Evolutionary conservation across 1,284 basidiomycete genomes (phyloP), one percentile per base, ranked within the genome.

Genomic region (Cryptococcus sp.): DNA sequence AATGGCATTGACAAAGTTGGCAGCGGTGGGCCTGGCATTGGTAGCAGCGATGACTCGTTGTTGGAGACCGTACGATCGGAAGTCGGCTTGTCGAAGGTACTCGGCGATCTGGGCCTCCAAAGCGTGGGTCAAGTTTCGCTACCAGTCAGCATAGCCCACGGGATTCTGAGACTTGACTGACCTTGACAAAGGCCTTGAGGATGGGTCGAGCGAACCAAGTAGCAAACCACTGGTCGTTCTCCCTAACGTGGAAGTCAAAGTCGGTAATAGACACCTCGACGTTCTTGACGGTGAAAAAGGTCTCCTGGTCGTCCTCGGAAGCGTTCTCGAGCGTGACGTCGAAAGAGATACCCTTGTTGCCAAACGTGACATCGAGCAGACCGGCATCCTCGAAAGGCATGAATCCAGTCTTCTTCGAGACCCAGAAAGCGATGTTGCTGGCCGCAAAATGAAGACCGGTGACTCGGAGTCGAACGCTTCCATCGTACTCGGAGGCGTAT

Each of bases 311-410:
- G 19, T 68, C 63, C 45, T 74, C 72, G 34, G 66, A 60, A 31
- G 76, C 74, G 50, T 74, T 75, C 60, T 75, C 73, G 44, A 77
- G 63, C 28, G 72, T 72, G 51, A 75, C 72, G 34, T 75, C 74
- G 53, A 77, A 73, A 16, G 62, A 62, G 49, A 73, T 68, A 32
- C 74, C 71, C 52, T 74, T 57, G 19, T 68, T 66, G 19, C 75
- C 75, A 41, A 76, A 72, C 26, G 71, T 62, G 52, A 77, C 59
- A 58, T 74, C 74, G 47, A 77, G 66, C 3, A 77, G 53, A 51
- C 75, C 75, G 33, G 71, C 68, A 52, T 76, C 75, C 47, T 76
- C 69, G 58, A 74, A 73, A 9, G 63, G 62, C 45, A 66, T 53
- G 58, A 65, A 62, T 18, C 67, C 67, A 28, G 57, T 65, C 66